phyloP scores from a whole-genome alignment of 2,329 filamentous ascomycete species.

The Talaromyces rugulosus region DNA sequence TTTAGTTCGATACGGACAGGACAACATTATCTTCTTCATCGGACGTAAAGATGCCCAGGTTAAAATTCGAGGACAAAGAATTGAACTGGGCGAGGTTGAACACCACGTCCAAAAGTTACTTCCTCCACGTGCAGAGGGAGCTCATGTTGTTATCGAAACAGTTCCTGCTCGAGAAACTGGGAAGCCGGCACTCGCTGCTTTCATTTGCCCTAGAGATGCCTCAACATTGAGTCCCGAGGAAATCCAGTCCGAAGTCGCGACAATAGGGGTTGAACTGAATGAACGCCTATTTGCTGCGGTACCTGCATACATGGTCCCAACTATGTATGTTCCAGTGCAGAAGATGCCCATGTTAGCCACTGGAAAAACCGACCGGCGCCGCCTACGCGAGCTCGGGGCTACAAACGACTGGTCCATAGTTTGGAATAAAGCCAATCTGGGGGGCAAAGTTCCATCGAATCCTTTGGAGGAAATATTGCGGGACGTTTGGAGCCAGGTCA shows the following conservation, averaged over 20 bases:
- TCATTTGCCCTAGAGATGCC: background rate
- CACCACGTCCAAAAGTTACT: constrained; percentile 22
- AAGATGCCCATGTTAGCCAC: background rate
- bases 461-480: background rate
- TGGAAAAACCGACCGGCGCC: constrained; percentile 6
- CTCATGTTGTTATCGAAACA: background rate
- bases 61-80: constrained; percentile 39
- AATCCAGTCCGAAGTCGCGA: background rate
- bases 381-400: background rate
- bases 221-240: background rate
- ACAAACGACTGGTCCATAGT: constrained; percentile 6
- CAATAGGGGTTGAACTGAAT: background rate
- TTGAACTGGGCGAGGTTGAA: constrained; percentile 41
- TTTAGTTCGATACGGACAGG: constrained; percentile 27
- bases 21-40: constrained; percentile 24
- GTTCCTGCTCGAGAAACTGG: background rate
- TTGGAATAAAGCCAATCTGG: background rate
- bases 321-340: constrained; percentile 9
- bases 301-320: constrained; percentile 22
- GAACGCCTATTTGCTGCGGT: background rate
- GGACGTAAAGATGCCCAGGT: constrained; percentile 36
- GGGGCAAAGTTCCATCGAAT: background rate
- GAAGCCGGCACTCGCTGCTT: background rate
- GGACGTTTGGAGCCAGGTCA: background rate
- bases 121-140: background rate